These are phyloP conservation scores for Austropuccinia psidii DNA, from an alignment of 1,284 basidiomycete genomes.

Conservation along the genomic window DNA sequence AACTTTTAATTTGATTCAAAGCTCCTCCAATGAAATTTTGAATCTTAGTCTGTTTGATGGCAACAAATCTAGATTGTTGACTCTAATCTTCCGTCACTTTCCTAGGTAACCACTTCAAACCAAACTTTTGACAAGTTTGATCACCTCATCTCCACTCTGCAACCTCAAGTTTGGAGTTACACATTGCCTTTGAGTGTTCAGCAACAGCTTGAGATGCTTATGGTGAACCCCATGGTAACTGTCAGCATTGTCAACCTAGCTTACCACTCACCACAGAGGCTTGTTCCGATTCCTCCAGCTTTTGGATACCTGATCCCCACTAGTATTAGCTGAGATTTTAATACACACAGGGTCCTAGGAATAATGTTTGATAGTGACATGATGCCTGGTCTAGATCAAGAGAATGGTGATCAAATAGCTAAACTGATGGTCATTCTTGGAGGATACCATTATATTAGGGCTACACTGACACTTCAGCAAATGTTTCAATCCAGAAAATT, in stretches of 20 bases:
- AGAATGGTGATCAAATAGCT: slow-evolving; percentile 43
- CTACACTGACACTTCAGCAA: too few relatives aligned
- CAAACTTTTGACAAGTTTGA: not conserved
- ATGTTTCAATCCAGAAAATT: too few relatives aligned
- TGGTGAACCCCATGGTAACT: slow-evolving; percentile 50
- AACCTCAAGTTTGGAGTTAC: slow-evolving; percentile 40
- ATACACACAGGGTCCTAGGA: slow-evolving; percentile 47
- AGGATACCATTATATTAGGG: slow-evolving; percentile 67
- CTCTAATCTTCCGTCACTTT: not conserved
- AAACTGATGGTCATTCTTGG: slow-evolving; percentile 91
- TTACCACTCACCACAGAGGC: slow-evolving; percentile 52
- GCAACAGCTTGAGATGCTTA: slow-evolving; percentile 57
- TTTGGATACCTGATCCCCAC: slow-evolving; percentile 93
- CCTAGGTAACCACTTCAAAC: not conserved
- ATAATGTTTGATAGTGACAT: slow-evolving; percentile 59
- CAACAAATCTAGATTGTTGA: slow-evolving; percentile 17
- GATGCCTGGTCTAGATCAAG: slow-evolving; percentile 45
- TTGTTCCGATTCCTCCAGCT: slow-evolving; percentile 54
- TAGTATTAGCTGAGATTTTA: slow-evolving; percentile 54
- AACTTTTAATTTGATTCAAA: slow-evolving; percentile 49
- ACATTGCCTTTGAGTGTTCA: slow-evolving; percentile 48
- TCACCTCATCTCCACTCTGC: slow-evolving; percentile 40
- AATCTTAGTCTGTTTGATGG: slow-evolving; percentile 38
- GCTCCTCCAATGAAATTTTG: slow-evolving; percentile 45
- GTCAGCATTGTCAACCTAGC: slow-evolving; percentile 65